These are phyloP conservation scores for Osmanthus fragrans DNA, from an alignment of 257 asterid species.

Conservation along the genomic window DNA sequence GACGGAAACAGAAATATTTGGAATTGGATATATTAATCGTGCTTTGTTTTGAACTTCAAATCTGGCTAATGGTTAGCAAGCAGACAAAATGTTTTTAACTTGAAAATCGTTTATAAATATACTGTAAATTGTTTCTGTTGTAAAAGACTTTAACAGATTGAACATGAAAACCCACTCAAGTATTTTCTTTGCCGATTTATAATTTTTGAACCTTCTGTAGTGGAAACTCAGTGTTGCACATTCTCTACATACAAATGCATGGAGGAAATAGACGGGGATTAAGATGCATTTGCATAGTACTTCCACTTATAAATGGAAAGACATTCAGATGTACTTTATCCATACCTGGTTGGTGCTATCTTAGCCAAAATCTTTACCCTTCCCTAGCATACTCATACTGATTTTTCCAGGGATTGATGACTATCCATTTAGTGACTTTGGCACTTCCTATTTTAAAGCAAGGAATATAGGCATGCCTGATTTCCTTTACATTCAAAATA, in stretches of 20 bases:
- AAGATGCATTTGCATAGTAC: constrained; percentile 11
- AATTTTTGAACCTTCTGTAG: not conserved
- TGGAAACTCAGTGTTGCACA: not conserved
- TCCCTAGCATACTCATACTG: not conserved
- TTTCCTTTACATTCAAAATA: not conserved
- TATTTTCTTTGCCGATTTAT: not conserved
- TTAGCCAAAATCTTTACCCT: not conserved
- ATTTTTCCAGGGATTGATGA: not conserved
- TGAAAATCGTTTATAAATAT: not conserved
- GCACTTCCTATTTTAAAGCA: not conserved
- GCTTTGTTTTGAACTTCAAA: not conserved
- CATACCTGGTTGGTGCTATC: not conserved
- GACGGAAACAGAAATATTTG: not conserved
- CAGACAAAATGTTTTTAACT: constrained; percentile 6
- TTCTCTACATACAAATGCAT: not conserved
- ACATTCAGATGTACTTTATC: not conserved
- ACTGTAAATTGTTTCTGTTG: not conserved
- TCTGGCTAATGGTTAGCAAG: not conserved
- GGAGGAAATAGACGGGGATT: not conserved
- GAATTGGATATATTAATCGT: constrained; percentile 11
- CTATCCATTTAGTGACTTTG: not conserved
- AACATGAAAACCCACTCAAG: not conserved
- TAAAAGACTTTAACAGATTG: not conserved
- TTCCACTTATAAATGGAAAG: not conserved
- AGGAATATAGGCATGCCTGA: not conserved